Evolutionary conservation across 768 basidiomycete species (phyloP), one percentile per base, ranked within the genome.

Genomic region (Pleurotus citrinopileatus): DNA sequence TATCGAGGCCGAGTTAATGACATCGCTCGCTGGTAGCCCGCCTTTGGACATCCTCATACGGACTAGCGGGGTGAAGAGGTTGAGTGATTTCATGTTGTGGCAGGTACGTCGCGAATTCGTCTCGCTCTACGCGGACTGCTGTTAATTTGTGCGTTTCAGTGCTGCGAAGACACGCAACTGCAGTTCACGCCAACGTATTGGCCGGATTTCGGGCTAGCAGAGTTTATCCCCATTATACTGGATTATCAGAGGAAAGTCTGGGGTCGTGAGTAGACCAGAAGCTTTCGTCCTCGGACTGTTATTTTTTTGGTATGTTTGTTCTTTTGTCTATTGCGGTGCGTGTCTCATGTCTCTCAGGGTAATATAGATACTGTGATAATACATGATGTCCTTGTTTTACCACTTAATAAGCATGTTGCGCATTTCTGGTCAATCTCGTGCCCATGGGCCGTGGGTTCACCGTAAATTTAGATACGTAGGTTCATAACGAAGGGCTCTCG

Each of bases 31-130:
- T 10, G 84, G 80, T 17, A 89, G 84, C 61, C 90, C 89, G 10
- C 91, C 92, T 9, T 73, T 97, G 0, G 96, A 98, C 63, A 81
- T 99, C 43, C 79, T 98, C 48, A 75, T 99, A 19, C 82, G 97
- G 37, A 97, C 95, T 0, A 94, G 92, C 47, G 93, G 94, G 9
- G 97, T 96, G 4, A 87, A 82, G 55, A 79, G 94, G 3, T 70
- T 97, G 20, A 93, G 91, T 62, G 93, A 97, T 60, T 99, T 86
- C 65, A 67, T 98, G 65, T 81, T 95, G 13, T 99, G 96, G 97
- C 97, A 99, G 89, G 95, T 90, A 54, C 55, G 83, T 70, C 2
- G 34, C 34, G n/a, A n/a, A 37, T 46, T 38, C 42, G 53, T 27
- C 15, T 19, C 3, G 29, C 23, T 19, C 7, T 9, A 17, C 15